Evolutionary conservation across 768 basidiomycete genomes (phyloP).

Genomic region (Butyriboletus loyo): DNA sequence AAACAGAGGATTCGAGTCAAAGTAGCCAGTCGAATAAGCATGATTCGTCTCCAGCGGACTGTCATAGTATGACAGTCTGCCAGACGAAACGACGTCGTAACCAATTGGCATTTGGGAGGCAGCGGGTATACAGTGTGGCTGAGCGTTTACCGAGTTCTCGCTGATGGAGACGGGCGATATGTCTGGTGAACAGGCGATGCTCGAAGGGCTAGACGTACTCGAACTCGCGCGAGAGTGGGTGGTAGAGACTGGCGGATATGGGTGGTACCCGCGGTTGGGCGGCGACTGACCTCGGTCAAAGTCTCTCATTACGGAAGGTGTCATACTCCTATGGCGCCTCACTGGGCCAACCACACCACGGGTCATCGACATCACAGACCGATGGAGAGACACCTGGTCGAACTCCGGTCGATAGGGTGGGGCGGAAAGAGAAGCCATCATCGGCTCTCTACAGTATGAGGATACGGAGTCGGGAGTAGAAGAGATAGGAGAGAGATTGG

Average conservation of each 20-base stretch:
- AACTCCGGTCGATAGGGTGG: constrained; percentile 69
- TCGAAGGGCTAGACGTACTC: constrained; percentile 30
- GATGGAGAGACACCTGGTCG: constrained; percentile 41
- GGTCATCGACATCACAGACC: constrained; percentile 20
- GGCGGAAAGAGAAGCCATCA: constrained; percentile 48
- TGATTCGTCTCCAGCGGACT: constrained; percentile 21
- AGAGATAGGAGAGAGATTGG: constrained; percentile 14
- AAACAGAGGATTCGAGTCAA: constrained; percentile 23
- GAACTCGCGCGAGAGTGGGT: constrained; percentile 30
- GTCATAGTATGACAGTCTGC: constrained; percentile 28
- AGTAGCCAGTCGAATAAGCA: constrained; percentile 17
- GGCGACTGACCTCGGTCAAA: constrained; percentile 49
- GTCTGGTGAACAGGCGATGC: constrained; percentile 29
- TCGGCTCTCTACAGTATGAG: constrained; percentile 40
- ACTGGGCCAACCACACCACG: constrained; percentile 53
- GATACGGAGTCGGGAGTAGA: constrained; percentile 21
- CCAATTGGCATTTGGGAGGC: constrained; percentile 18
- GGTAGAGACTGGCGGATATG: constrained; percentile 41
- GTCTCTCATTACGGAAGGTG: constrained; percentile 57
- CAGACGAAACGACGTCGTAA: constrained; percentile 24
- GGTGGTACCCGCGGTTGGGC: constrained; percentile 51
- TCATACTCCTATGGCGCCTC: constrained; percentile 73
- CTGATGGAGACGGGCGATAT: constrained; percentile 19
- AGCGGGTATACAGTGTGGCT: constrained; percentile 22
- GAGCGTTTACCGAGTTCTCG: constrained; percentile 11